phyloP scores from a whole-genome alignment of 2,329 filamentous ascomycete genomes.

The Trichoderma hamatum region DNA sequence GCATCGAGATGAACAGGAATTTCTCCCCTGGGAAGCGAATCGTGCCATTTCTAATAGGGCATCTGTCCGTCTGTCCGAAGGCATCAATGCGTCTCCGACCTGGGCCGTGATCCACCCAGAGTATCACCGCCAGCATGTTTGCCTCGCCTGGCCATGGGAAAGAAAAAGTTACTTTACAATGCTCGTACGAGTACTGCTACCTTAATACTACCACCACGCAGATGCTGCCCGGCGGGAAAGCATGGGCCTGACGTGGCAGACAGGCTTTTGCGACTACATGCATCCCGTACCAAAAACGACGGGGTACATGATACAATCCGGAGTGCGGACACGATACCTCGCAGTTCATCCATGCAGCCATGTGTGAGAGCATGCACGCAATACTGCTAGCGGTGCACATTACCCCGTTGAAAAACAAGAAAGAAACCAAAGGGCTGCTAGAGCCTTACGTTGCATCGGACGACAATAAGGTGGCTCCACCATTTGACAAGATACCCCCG shows the following conservation, averaged over 20 bases:
- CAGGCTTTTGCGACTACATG: not conserved
- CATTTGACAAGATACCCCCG: not conserved
- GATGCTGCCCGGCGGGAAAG: slow-evolving; percentile 16
- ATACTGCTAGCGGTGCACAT: not conserved
- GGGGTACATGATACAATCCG: not conserved
- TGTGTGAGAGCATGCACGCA: slow-evolving; percentile 4
- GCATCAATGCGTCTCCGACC: slow-evolving; percentile 22
- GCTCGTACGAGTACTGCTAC: not conserved
- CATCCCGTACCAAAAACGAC: not conserved
- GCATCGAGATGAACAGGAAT: not conserved
- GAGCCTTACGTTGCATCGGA: slow-evolving; percentile 12
- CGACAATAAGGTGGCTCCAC: slow-evolving; percentile 14
- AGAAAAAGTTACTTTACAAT: slow-evolving; percentile 8
- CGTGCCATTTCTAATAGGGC: not conserved
- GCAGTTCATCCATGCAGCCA: slow-evolving; percentile 1
- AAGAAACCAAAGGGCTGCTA: not conserved
- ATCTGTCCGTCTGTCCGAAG: slow-evolving; percentile 18
- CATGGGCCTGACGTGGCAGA: slow-evolving; percentile 22
- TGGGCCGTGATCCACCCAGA: not conserved
- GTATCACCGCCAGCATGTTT: slow-evolving; percentile 1
- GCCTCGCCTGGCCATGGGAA: not conserved
- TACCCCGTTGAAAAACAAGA: not conserved
- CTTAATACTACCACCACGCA: not conserved
- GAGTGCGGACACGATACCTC: not conserved
- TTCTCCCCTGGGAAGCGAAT: not conserved